Evolutionary conservation across 139 green algal species (phyloP).

Genomic region (Chlorella vulgaris): DNA sequence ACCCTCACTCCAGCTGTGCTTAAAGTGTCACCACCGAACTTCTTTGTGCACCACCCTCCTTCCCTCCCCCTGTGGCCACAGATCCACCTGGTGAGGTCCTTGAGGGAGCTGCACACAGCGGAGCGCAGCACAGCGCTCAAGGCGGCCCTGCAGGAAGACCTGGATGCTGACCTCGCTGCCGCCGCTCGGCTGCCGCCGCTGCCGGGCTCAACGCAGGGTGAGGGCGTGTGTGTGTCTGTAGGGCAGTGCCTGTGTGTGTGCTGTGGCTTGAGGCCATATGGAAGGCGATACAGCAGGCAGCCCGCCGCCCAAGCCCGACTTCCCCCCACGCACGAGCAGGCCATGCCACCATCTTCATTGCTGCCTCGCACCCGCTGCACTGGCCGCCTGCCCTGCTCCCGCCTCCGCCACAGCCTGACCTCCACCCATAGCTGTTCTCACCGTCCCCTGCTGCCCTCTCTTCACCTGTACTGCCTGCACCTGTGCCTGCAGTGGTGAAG

Average conservation of each 20-base stretch:
- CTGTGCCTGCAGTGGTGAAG: neutral
- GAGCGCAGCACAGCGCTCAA: conserved; percentile 5
- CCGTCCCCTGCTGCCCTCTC: neutral
- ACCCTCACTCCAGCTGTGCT: too few species aligned
- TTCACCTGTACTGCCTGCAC: neutral
- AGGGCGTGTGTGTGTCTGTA: neutral
- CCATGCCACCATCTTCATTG: too few species aligned
- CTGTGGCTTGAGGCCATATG: too few species aligned
- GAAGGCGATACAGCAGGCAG: too few species aligned
- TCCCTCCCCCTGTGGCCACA: conserved; percentile 5
- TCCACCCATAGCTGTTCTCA: too few species aligned
- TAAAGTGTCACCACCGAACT: neutral
- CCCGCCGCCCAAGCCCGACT: too few species aligned
- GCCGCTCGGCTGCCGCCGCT: conserved; percentile 1
- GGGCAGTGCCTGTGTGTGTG: neutral
- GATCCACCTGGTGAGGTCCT: conserved; percentile 19
- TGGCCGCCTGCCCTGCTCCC: too few species aligned
- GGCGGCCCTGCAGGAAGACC: conserved; percentile 17
- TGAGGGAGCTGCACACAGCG: conserved; percentile 28
- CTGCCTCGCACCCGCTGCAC: too few species aligned
- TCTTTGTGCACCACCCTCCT: neutral
- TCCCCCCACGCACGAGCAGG: too few species aligned
- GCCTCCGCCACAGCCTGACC: too few species aligned
- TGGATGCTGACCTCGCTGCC: conserved; percentile 18
- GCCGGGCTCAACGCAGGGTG: neutral